Conservation (phyloP, 75 land plant species). For the Pinus tabuliformis region DNA sequence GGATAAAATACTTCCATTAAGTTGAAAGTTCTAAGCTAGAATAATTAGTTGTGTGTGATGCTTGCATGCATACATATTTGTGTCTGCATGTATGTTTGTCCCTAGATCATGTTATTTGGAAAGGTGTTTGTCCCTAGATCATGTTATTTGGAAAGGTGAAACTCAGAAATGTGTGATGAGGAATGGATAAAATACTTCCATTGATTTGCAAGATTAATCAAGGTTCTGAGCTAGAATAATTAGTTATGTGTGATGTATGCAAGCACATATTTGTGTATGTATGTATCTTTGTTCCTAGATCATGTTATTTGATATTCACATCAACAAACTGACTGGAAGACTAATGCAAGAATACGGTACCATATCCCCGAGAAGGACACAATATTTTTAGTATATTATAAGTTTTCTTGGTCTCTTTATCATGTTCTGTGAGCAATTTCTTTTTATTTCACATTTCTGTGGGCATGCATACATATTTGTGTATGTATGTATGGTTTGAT, state of each 20-base stretch:
- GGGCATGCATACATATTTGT: no score
- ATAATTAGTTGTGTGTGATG: background rate
- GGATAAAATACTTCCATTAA: background rate
- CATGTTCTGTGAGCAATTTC: background rate
- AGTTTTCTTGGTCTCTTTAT: no score
- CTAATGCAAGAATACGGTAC: background rate
- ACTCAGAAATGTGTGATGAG: background rate
- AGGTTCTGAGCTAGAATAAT: background rate
- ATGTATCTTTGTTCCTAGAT: no score
- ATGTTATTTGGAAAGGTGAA: background rate
- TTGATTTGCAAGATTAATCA: background rate
- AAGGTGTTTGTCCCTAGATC: no score
- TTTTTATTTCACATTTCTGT: background rate
- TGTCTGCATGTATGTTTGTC: no score
- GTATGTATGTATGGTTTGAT: no score
- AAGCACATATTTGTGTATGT: no score
- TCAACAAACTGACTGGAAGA: no score
- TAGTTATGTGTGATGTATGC: background rate
- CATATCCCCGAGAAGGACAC: background rate
- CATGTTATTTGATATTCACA: no score
- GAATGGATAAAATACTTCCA: background rate
- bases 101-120: no score
- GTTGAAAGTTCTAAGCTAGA: background rate
- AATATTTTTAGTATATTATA: background rate
- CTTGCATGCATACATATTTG: background rate